Evolutionary conservation across 1,284 basidiomycete genomes (phyloP).

Genomic region (Ceratorhiza oryzae-sativae): DNA sequence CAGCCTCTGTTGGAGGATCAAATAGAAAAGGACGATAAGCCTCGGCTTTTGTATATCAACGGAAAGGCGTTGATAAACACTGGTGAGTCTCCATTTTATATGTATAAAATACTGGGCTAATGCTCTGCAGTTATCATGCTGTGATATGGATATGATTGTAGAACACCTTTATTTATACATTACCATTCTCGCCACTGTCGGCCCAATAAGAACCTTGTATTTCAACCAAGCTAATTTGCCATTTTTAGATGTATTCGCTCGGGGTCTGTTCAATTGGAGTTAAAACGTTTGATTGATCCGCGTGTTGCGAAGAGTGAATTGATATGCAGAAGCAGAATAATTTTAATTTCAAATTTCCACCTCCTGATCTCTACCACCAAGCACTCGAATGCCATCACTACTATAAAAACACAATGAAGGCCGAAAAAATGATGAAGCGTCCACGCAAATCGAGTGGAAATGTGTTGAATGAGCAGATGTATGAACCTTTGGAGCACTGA

Average conservation of each 20-base stretch:
- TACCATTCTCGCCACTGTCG: neutral
- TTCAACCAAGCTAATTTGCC: neutral
- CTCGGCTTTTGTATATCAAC: conserved; percentile 66
- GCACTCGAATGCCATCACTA: neutral
- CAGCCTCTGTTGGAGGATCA: conserved; percentile 1
- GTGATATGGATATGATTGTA: conserved; percentile 4
- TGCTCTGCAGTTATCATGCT: conserved; percentile 25
- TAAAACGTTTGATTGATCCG: neutral
- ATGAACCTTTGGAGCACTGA: neutral
- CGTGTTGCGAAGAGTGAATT: neutral
- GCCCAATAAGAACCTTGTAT: neutral
- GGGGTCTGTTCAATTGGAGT: neutral
- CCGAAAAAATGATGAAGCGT: neutral
- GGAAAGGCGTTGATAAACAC: conserved; percentile 79
- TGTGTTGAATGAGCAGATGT: neutral
- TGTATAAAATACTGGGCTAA: neutral
- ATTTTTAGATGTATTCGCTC: neutral
- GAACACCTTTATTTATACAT: conserved; percentile 7
- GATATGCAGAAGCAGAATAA: neutral
- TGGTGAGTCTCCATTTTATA: neutral
- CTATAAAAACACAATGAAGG: neutral
- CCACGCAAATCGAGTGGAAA: neutral
- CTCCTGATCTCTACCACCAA: neutral
- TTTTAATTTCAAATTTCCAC: conserved; percentile 15
- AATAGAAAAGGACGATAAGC: conserved; percentile 29